A percentile compares a stretch with the other conserved stretches of the same genome.
Evolutionary conservation across 2,329 filamentous ascomycete genomes (phyloP).

Genomic region (Talaromyces pinophilus): DNA sequence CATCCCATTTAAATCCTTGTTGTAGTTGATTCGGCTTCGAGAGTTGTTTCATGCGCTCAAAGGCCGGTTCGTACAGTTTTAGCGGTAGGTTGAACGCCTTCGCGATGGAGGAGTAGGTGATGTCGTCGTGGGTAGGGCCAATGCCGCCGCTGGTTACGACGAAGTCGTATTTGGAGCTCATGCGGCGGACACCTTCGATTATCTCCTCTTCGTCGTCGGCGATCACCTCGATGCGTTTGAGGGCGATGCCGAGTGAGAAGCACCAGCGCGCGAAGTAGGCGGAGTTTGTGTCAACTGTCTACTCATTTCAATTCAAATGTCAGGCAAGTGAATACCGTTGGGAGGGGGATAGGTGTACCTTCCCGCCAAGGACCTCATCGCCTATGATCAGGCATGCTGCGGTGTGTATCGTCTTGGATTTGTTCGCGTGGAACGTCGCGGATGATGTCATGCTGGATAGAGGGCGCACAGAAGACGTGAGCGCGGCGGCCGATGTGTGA

Average conservation of each 20-base stretch:
- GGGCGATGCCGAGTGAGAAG: conserved; percentile 63
- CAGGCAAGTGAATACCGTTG: not conserved
- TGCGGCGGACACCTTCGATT: conserved; percentile 78
- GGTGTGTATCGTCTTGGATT: conserved; percentile 71
- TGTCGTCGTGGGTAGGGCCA: conserved; percentile 97
- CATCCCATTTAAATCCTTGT: conserved; percentile 80
- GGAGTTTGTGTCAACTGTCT: conserved; percentile 69
- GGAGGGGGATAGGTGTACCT: conserved; percentile 57
- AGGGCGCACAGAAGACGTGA: conserved; percentile 19
- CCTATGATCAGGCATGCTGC: conserved; percentile 93
- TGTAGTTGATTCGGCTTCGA: conserved; percentile 72
- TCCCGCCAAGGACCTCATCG: conserved; percentile 94
- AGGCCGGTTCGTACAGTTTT: conserved; percentile 73
- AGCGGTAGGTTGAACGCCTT: conserved; percentile 80
- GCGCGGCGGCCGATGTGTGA: conserved; percentile 44
- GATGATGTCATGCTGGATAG: conserved; percentile 48
- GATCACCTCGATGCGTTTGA: conserved; percentile 90
- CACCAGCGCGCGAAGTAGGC: conserved; percentile 66
- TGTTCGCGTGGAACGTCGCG: conserved; percentile 32
- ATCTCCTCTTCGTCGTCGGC: conserved; percentile 91
- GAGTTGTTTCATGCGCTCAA: conserved; percentile 78
- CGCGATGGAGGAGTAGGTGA: conserved; percentile 92
- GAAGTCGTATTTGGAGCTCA: conserved; percentile 89
- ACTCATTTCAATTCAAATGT: conserved; percentile 14
- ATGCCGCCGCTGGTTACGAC: conserved; percentile 95